Conservation (phyloP, 306 rosid genomes). For the Carpinus viminea region DNA sequence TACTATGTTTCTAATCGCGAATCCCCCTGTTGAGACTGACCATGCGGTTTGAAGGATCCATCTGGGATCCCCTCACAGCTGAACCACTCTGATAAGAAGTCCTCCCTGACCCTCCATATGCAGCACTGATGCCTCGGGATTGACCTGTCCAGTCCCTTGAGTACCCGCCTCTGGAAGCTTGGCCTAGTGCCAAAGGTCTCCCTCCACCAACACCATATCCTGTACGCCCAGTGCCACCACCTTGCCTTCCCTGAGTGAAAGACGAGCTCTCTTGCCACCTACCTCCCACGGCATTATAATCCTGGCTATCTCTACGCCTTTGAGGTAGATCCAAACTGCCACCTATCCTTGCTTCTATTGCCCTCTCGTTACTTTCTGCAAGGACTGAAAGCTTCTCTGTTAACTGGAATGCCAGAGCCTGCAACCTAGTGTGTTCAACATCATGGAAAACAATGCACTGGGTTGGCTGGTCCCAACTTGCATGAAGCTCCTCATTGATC, state of each 20-base stretch:
- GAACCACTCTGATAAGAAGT: conserved; percentile 44
- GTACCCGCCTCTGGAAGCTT: conserved; percentile 49
- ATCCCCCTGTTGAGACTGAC: conserved; percentile 71
- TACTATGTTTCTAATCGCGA: conserved; percentile 40
- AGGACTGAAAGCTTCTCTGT: conserved; percentile 82
- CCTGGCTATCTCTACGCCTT: conserved; percentile 87
- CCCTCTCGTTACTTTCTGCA: conserved; percentile 91
- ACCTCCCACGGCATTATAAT: conserved; percentile 53
- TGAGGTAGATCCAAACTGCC: conserved; percentile 80
- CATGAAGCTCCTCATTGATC: conserved; percentile 90
- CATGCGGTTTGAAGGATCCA: conserved; percentile 71
- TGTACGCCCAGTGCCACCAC: conserved; percentile 56
- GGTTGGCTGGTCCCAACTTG: conserved; percentile 66
- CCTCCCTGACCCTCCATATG: conserved; percentile 68
- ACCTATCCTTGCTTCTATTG: conserved; percentile 76
- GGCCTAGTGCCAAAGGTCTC: conserved; percentile 44
- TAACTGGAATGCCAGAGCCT: conserved; percentile 78
- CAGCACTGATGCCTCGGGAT: conserved; percentile 45
- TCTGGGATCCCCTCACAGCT: conserved; percentile 61
- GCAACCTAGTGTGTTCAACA: conserved; percentile 64
- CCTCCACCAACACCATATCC: conserved; percentile 63
- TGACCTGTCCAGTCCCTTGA: conserved; percentile 51
- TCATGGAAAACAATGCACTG: conserved; percentile 59
- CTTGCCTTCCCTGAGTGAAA: conserved; percentile 64
- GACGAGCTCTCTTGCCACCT: conserved; percentile 87